Evolutionary conservation across 2,329 filamentous ascomycete genomes (phyloP).

Genomic region (Amauroascus verrucosus): DNA sequence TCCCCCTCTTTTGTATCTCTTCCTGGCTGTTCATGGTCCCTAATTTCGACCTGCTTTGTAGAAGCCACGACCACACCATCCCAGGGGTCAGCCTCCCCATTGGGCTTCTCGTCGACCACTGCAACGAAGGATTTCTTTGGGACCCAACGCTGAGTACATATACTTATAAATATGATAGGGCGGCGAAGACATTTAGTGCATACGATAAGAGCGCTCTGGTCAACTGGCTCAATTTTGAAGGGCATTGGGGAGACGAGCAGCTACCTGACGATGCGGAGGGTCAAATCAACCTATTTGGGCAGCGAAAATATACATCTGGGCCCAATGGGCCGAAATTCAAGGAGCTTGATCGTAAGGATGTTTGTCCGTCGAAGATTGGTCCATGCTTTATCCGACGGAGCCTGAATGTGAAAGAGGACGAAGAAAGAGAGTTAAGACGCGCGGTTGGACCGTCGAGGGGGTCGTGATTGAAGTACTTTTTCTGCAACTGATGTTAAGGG

Average conservation of each 20-base stretch:
- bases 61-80: slow-evolving; percentile 54
- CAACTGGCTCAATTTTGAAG: slow-evolving; percentile 47
- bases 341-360: slow-evolving; percentile 43
- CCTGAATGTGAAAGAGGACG: slow-evolving; percentile 1
- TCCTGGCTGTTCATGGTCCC: background rate
- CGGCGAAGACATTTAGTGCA: slow-evolving; percentile 37
- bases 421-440: slow-evolving; percentile 1
- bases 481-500: background rate
- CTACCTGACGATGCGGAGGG: slow-evolving; percentile 43
- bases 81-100: slow-evolving; percentile 49
- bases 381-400: background rate
- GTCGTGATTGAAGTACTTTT: background rate
- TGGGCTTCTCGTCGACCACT: slow-evolving; percentile 46
- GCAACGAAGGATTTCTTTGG: slow-evolving; percentile 48
- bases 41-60: slow-evolving; percentile 13
- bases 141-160: slow-evolving; percentile 49
- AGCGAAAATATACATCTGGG: slow-evolving; percentile 47
- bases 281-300: slow-evolving; percentile 36
- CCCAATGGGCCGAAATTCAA: slow-evolving; percentile 55
- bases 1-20: background rate
- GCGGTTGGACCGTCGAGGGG: background rate
- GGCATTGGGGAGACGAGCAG: slow-evolving; percentile 53
- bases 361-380: slow-evolving; percentile 43
- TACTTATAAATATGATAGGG: slow-evolving; percentile 44
- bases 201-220: slow-evolving; percentile 41